Evolutionary conservation across 345 rosid genomes (phyloP).

Genomic region (Euclidium syriacum): DNA sequence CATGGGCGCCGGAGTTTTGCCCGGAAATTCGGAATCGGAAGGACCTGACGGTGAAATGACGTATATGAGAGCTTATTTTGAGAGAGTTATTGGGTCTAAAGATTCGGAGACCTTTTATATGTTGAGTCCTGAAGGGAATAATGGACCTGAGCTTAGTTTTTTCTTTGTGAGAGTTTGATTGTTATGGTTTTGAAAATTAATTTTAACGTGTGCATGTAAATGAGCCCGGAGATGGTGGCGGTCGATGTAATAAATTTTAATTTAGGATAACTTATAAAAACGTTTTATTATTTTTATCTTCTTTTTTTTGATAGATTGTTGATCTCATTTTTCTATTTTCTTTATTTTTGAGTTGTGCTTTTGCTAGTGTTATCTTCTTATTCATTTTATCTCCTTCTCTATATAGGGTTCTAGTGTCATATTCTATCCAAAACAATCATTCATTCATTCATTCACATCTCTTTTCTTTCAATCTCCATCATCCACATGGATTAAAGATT

Average conservation of each 20-base stretch:
- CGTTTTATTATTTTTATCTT: too few relatives aligned
- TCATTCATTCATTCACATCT: too few relatives aligned
- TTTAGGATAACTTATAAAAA: conserved; percentile 16
- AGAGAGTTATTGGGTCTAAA: conserved; percentile 53
- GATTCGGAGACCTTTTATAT: conserved; percentile 59
- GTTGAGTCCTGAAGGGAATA: conserved; percentile 55
- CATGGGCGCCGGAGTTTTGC: conserved; percentile 56
- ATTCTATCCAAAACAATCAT: too few relatives aligned
- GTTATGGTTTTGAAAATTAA: background rate
- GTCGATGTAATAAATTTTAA: background rate
- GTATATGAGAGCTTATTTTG: conserved; percentile 58
- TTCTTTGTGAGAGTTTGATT: conserved; percentile 43
- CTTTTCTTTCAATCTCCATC: too few relatives aligned
- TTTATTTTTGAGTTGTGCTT: too few relatives aligned
- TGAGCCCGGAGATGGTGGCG: background rate
- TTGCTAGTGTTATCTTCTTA: too few relatives aligned
- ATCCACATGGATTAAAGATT: too few relatives aligned
- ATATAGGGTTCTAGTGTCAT: too few relatives aligned
- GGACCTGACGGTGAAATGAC: conserved; percentile 41
- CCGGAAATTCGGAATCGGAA: conserved; percentile 27
- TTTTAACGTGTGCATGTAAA: conserved; percentile 11
- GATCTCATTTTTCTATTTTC: too few relatives aligned
- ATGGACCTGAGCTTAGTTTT: conserved; percentile 55
- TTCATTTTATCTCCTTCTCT: too few relatives aligned
- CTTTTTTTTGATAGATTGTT: too few relatives aligned